Base-by-base conservation (phyloP, 2,329 filamentous ascomycete genomes). In the Aspergillus sp. region DNA sequence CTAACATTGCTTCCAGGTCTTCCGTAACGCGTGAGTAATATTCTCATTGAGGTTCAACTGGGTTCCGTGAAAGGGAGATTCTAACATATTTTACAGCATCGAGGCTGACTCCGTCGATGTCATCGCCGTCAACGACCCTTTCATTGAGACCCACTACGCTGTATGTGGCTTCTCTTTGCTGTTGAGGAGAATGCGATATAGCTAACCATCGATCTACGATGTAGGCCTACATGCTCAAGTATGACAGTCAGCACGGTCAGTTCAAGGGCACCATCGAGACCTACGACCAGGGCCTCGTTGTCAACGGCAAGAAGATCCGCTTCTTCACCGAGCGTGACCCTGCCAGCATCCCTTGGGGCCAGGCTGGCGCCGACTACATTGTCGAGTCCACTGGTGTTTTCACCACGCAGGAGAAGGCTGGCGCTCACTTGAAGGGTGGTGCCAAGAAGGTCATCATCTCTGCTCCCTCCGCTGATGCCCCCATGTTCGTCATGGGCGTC, bases 401-500 rank as follows among this genome's bases (percentile, higher is more conserved):
- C 90, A 98, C 93, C 85, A 97, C 93, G 83, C 93, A 83, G 73
- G 93, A 96, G 66, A 96, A 96, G 90, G 93, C 93, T 78, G 86
- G 85, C 75, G 90, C 90, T 71, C 93, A 98, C 83, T 88, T 98
- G 84, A 89, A 90, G 82, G 93, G 93, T 77, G 93, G 93, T 79
- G 93, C 93, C 79, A 97, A 97, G 91, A 96, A 96, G 88, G 93
- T 93, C 79, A 82, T 93, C 84, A 93, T 82, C 77, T 80, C 78
- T 61, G 79, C 79, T 64, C 77, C 75, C 55, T 79, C 75, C 58
- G 77, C 77, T 56, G 95, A 99, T 84, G 95, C 95, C 75, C 93
- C 93, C 78, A 99, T 99, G 95, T 99, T 96, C 87, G 95, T 99
- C 77, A 96, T 97, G 88, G 95, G 95, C 78, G 95, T 99, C 84